These are phyloP conservation scores for Passiflora organensis DNA, from an alignment of 345 rosid species.

Conservation along the genomic window DNA sequence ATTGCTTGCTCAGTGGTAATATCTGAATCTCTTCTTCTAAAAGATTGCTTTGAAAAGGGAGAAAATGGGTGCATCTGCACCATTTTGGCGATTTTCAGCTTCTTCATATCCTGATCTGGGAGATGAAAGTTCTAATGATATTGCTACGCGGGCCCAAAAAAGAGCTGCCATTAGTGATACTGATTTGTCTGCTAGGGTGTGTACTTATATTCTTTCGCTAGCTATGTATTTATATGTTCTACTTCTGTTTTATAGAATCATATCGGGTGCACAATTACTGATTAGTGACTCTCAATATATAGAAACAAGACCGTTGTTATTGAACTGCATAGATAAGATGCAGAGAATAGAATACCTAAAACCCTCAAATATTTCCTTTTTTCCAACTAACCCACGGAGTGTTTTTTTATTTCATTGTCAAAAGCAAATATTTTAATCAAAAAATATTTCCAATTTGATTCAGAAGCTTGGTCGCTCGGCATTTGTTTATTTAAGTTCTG, in stretches of 20 bases:
- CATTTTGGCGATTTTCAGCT: conserved; percentile 97
- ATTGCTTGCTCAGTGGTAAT: not conserved
- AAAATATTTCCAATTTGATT: too few species aligned
- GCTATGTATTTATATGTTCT: not conserved
- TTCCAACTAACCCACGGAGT: too few species aligned
- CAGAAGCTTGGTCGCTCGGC: too few species aligned
- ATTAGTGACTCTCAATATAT: too few species aligned
- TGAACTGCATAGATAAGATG: too few species aligned
- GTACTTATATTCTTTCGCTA: conserved; percentile 13
- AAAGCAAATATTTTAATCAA: too few species aligned
- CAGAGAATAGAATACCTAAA: too few species aligned
- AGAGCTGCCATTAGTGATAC: conserved; percentile 34
- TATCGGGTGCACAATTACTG: not conserved
- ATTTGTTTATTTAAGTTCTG: too few species aligned
- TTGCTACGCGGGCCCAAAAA: conserved; percentile 38
- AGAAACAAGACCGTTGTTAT: too few species aligned
- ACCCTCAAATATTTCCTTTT: too few species aligned
- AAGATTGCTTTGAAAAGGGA: conserved; percentile 94
- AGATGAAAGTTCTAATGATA: conserved; percentile 35
- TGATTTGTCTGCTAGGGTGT: conserved; percentile 53
- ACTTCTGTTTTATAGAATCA: not conserved
- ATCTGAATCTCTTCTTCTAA: conserved; percentile 7
- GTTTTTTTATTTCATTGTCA: too few species aligned
- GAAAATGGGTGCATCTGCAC: conserved; percentile 86
- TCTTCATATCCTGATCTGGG: conserved; percentile 93